These are phyloP conservation scores for Furculomyces boomerangus DNA, from an alignment of 371 early-diverging fungal species.

Conservation along the genomic window DNA sequence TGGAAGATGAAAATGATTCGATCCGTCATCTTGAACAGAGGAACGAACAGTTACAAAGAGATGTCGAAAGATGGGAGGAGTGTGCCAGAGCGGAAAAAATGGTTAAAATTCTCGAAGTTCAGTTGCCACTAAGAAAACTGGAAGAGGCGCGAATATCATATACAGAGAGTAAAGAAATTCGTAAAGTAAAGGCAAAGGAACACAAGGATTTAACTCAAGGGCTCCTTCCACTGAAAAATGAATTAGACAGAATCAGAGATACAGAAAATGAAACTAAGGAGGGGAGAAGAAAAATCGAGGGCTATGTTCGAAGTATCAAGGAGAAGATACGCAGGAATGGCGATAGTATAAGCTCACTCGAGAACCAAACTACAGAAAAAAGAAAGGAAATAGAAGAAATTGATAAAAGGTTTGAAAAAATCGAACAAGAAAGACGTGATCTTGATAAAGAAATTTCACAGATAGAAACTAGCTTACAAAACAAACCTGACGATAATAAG, in stretches of 20 bases:
- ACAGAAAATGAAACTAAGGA: slow-evolving; percentile 4
- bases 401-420: slow-evolving; percentile 22
- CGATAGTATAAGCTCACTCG: slow-evolving; percentile 1
- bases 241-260: slow-evolving; percentile 7
- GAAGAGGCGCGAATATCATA: slow-evolving; percentile 34
- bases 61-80: slow-evolving; percentile 52
- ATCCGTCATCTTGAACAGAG: slow-evolving; percentile 33
- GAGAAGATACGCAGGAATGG: neutral
- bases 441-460: slow-evolving; percentile 27
- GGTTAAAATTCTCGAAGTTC: slow-evolving; percentile 30
- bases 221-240: slow-evolving; percentile 10
- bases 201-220: slow-evolving; percentile 24
- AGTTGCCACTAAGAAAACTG: slow-evolving; percentile 41
- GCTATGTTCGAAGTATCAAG: neutral
- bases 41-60: slow-evolving; percentile 42
- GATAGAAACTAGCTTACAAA: slow-evolving; percentile 21
- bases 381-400: slow-evolving; percentile 12
- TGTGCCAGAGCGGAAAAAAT: slow-evolving; percentile 33
- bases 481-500: slow-evolving; percentile 18
- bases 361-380: slow-evolving; percentile 1
- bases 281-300: neutral
- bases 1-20: slow-evolving; percentile 33
- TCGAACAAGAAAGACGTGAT: slow-evolving; percentile 19
- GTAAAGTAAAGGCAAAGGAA: slow-evolving; percentile 18
- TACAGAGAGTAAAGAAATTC: slow-evolving; percentile 28